phyloP scores from a whole-genome alignment of 2,329 filamentous ascomycete genomes.

The Colletotrichum plurivorum region DNA sequence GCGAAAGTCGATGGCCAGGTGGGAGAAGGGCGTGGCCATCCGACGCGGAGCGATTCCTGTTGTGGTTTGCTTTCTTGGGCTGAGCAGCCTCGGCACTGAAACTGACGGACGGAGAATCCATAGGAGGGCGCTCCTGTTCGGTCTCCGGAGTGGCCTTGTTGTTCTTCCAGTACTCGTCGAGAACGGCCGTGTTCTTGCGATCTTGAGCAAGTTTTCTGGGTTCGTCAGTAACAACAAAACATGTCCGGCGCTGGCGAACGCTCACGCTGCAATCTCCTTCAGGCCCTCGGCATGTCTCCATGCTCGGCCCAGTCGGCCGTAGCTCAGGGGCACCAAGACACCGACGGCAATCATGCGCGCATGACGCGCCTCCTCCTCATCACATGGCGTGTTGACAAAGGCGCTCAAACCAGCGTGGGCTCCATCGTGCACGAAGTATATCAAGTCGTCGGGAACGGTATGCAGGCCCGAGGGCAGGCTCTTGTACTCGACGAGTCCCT shows the following conservation, averaged over 20 bases:
- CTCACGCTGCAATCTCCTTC: slow-evolving; percentile 80
- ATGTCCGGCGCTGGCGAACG: slow-evolving; percentile 42
- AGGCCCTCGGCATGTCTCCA: slow-evolving; percentile 89
- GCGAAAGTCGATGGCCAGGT: slow-evolving; percentile 76
- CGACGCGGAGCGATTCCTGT: slow-evolving; percentile 71
- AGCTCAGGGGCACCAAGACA: slow-evolving; percentile 86
- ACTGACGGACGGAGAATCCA: slow-evolving; percentile 66
- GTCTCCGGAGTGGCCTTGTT: slow-evolving; percentile 62
- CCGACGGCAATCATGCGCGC: slow-evolving; percentile 95
- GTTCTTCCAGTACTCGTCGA: slow-evolving; percentile 87
- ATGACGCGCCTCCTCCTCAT: slow-evolving; percentile 83
- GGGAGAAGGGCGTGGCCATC: slow-evolving; percentile 72
- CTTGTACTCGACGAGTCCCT: slow-evolving; percentile 95
- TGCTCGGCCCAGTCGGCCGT: slow-evolving; percentile 86
- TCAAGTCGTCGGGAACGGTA: slow-evolving; percentile 87
- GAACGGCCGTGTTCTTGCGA: slow-evolving; percentile 70
- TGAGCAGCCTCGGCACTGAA: slow-evolving; percentile 54
- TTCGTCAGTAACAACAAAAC: slow-evolving; percentile 43
- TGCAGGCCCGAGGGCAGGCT: slow-evolving; percentile 94
- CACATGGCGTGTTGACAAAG: slow-evolving; percentile 87
- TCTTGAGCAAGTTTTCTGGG: slow-evolving; percentile 74
- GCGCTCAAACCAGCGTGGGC: slow-evolving; percentile 90
- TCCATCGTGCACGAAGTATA: slow-evolving; percentile 91
- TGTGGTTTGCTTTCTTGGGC: slow-evolving; percentile 58
- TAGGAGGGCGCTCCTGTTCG: slow-evolving; percentile 55